phyloP scores from a whole-genome alignment of 805 yeast species.

The Hanseniaspora thailandica region DNA sequence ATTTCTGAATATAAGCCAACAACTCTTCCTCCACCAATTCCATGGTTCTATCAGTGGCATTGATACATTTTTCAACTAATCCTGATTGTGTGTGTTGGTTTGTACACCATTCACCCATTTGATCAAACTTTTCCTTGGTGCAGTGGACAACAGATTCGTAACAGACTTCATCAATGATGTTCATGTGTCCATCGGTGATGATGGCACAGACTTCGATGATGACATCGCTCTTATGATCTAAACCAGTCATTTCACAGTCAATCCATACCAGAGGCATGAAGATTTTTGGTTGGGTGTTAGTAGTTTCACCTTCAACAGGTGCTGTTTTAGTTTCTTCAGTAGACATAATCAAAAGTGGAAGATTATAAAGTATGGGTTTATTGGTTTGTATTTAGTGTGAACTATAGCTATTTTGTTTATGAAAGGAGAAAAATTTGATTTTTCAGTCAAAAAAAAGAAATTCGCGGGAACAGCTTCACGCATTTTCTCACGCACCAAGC shows the following conservation, averaged over 20 bases:
- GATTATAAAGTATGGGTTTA: not conserved
- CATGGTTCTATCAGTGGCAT: conserved; percentile 42
- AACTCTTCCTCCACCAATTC: conserved; percentile 56
- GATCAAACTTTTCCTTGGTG: conserved; percentile 46
- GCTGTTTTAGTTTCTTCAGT: not conserved
- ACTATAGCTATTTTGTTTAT: too few species aligned
- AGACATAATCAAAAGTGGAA: too few species aligned
- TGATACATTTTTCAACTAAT: conserved; percentile 56
- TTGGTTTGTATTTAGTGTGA: too few species aligned
- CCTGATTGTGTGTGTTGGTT: conserved; percentile 73
- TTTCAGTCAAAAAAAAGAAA: not conserved
- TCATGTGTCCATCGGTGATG: conserved; percentile 72
- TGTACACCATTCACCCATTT: conserved; percentile 83
- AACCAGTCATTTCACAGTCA: conserved; percentile 98
- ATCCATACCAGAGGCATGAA: conserved; percentile 67
- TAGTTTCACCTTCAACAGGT: not conserved
- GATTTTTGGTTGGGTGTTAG: not conserved
- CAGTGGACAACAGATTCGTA: conserved; percentile 74
- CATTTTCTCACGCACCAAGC: too few species aligned
- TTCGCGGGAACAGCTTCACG: not conserved
- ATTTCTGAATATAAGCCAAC: conserved; percentile 45
- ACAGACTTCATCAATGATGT: conserved; percentile 55
- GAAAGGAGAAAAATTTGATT: too few species aligned
- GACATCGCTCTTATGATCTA: conserved; percentile 64
- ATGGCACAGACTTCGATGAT: conserved; percentile 88